phyloP scores from a whole-genome alignment of 306 rosid species.

The Aeschynomene evenia region DNA sequence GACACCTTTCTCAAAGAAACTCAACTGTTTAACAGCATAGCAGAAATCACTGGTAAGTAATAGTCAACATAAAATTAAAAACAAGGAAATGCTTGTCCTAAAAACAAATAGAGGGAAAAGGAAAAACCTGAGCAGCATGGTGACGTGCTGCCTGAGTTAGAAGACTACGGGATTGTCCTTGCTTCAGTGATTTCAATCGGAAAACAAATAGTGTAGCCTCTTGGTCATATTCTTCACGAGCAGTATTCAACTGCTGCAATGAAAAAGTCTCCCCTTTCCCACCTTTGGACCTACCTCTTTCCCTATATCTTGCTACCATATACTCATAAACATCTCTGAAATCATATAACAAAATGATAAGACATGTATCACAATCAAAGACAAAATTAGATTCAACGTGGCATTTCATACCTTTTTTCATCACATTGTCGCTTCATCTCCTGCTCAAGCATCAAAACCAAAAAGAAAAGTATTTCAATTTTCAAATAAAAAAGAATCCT shows the following conservation, averaged over 20 bases:
- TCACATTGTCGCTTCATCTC: slow-evolving; percentile 98
- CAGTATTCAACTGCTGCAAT: slow-evolving; percentile 70
- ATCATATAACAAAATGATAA: slow-evolving; percentile 39
- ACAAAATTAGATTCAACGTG: slow-evolving; percentile 11
- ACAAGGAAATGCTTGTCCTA: not conserved
- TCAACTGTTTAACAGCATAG: slow-evolving; percentile 56
- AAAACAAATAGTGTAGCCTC: slow-evolving; percentile 92
- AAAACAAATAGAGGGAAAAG: slow-evolving; percentile 8
- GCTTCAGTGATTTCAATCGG: slow-evolving; percentile 95
- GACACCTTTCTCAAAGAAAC: slow-evolving; percentile 86
- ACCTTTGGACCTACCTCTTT: slow-evolving; percentile 76
- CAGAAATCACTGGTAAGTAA: slow-evolving; percentile 8
- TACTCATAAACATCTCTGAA: slow-evolving; percentile 81
- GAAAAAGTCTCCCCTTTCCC: slow-evolving; percentile 74
- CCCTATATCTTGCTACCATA: slow-evolving; percentile 66
- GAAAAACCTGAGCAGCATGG: slow-evolving; percentile 94
- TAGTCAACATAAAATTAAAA: slow-evolving; percentile 24
- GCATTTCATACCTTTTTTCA: slow-evolving; percentile 73
- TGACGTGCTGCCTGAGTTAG: slow-evolving; percentile 99
- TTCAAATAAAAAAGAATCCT: not conserved
- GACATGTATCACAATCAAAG: slow-evolving; percentile 13
- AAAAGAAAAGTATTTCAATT: slow-evolving; percentile 14
- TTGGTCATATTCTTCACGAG: slow-evolving; percentile 89
- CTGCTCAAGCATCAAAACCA: slow-evolving; percentile 57
- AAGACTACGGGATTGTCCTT: slow-evolving; percentile 95